Base-by-base conservation (phyloP, 140 eudicot species). In the Ambrosia hybrid region DNA sequence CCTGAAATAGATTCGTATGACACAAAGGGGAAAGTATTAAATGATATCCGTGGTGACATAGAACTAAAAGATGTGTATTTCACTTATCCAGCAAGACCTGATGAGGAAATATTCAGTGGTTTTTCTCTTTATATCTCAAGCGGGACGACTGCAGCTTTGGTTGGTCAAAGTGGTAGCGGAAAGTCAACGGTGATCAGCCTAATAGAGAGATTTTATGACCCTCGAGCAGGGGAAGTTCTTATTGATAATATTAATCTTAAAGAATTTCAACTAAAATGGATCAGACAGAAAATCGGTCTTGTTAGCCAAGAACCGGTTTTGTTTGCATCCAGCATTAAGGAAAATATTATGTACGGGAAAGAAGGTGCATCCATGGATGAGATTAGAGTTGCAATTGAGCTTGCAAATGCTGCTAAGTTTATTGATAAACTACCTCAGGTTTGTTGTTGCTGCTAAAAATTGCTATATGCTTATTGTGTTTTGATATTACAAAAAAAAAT, bases 81-180 rank as follows among this genome's bases (percentile, higher is more conserved):
- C 7, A 82, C 88, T 67, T 93, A 90, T 74, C 97, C 96, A 4
- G 87, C 93, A 49, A 85, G 98, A 57, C 87, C 93, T 21, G 82
- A 87, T 57, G 97, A 87, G 80, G 80, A 74, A 67, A 87, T 93
- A 30, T 90, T 93, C 63, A 71, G 85, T 60, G 98, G 94, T 15
- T 84, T 94, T 79, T 90, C 96, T 14, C 84, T 94, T 12, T 77
- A 55, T 65, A 84, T 90, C 53, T 64, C 94, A 5, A 87, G 96
- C 45, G 99, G 97, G 60, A 77, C 82, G 3, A 94, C 99, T 56
- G 90, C 96, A 14, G 99, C 99, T 67, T 80, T 94, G 83, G 99
- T 94, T 59, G 99, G 99, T 37, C 96, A 90, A 78, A 94, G 99
- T 69, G 99, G 99, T 41, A 94, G 99, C 34, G 99, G 99, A 6